These are phyloP conservation scores for Cordyceps javanica DNA, from an alignment of 2,329 filamentous ascomycete genomes.

Conservation along the genomic window DNA sequence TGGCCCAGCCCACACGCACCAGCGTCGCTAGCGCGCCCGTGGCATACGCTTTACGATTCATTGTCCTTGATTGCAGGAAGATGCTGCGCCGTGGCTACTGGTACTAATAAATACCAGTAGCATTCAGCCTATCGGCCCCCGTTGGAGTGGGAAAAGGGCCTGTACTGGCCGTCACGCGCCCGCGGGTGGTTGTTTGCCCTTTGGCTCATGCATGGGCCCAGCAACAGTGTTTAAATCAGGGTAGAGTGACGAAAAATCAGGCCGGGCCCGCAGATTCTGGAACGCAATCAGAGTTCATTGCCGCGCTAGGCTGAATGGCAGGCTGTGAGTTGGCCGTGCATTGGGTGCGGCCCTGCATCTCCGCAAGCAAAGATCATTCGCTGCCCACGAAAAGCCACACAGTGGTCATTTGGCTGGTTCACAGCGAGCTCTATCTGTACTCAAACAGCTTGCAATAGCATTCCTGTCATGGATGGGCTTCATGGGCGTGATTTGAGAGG, in stretches of 20 bases:
- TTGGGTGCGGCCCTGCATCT: background rate
- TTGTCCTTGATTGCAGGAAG: too few species aligned
- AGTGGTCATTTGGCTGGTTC: background rate
- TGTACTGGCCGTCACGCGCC: background rate
- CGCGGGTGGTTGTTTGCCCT: background rate
- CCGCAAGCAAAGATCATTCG: background rate
- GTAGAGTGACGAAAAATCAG: background rate
- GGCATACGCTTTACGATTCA: background rate
- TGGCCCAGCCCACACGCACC: background rate
- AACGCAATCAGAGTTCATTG: background rate
- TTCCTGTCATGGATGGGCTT: background rate
- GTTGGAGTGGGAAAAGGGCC: too few species aligned
- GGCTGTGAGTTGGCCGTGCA: background rate
- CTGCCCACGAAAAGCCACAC: background rate
- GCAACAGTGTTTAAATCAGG: background rate
- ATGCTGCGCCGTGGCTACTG: too few species aligned
- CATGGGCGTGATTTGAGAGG: too few species aligned
- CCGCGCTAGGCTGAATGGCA: background rate
- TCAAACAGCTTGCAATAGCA: background rate
- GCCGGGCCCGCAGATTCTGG: background rate
- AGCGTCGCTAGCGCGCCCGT: background rate
- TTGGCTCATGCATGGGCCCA: background rate
- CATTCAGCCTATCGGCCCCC: background rate
- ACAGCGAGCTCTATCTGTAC: background rate
- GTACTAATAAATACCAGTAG: background rate